Evolutionary conservation across 1,284 basidiomycete genomes (phyloP).

Genomic region (Apiotrichum gracile): DNA sequence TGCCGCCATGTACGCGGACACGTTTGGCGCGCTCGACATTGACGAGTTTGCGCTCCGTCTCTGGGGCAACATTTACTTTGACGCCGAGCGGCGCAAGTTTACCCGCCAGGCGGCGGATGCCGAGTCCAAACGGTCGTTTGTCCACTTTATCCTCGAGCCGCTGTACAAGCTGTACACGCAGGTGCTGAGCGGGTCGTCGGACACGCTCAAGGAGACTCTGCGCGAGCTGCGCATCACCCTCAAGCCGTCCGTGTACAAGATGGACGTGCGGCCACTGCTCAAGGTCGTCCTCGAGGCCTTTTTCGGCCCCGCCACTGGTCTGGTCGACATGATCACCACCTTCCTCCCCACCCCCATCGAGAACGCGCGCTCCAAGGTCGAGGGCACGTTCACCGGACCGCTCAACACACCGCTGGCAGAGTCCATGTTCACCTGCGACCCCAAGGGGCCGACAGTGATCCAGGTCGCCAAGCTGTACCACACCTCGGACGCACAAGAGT

Average conservation of each 20-base stretch:
- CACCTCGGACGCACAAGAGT: conserved; percentile 89
- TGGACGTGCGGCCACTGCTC: conserved; percentile 91
- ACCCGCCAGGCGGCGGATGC: conserved; percentile 75
- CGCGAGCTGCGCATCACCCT: conserved; percentile 72
- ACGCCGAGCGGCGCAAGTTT: conserved; percentile 75
- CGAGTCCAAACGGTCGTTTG: conserved; percentile 79
- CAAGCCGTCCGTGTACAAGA: conserved; percentile 93
- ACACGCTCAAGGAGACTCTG: conserved; percentile 75
- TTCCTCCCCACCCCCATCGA: conserved; percentile 79
- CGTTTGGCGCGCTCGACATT: conserved; percentile 55
- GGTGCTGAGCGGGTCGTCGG: conserved; percentile 87
- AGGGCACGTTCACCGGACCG: conserved; percentile 78
- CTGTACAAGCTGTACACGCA: conserved; percentile 94
- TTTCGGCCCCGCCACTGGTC: conserved; percentile 80
- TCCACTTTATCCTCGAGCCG: conserved; percentile 94
- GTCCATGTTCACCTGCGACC: conserved; percentile 74
- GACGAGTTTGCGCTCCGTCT: conserved; percentile 69
- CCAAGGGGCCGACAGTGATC: conserved; percentile 82
- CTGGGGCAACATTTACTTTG: conserved; percentile 98
- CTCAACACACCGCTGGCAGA: conserved; percentile 69
- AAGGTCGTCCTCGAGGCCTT: conserved; percentile 93
- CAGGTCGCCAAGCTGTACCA: conserved; percentile 92
- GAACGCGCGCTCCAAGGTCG: conserved; percentile 67
- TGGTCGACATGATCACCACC: conserved; percentile 87
- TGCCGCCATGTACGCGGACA: conserved; percentile 92